Evolutionary conservation across 352 stramenopile genomes (phyloP), one percentile per base, ranked within the genome.

Genomic region (Pythium diclinum): DNA sequence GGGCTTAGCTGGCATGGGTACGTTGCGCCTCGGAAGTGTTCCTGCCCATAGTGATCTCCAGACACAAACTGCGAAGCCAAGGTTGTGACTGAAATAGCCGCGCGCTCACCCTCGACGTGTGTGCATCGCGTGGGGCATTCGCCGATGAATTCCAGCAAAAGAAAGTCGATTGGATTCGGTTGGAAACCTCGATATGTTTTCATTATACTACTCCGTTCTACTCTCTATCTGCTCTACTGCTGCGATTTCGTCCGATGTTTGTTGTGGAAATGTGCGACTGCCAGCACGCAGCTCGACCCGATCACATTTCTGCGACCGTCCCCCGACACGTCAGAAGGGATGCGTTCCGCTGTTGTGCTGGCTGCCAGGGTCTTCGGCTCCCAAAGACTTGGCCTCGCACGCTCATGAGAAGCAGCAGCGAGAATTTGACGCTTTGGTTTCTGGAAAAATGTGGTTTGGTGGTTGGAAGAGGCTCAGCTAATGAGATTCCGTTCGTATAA

Each of bases 381-480:
- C 84, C 84, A 95, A 95, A 91, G 84, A 92, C 90, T 93, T 83
- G 86, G 86, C 86, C 88, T 95, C 79, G 76, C 86, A 73, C 68
- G 78, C 74, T 74, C 81, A 95, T 74, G 78, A 68, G 68, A 19
- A 76, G 48, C 71, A 76, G 74, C 79, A 74, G 74, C 70, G 81
- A 92, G 85, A 95, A 95, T 91, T 95, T 95, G 86, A 95, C 86
- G 91, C 84, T 89, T 95, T 95, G 86, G 86, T 89, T 89, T 42
- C 5, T 53, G 40, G 17, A 30, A 14, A 32, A n/a, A 33, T 6
- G 3, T 36, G 51, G 36, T 33, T 9, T 47, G 56, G n/a, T 32
- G 30, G 8, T 38, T 28, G 17, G 46, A 62, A 46, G 78, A 74
- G 83, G 83, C 86, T 95, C 86, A 89, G 86, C 57, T 93, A 94